These are phyloP conservation scores for Penicillium rolfsii DNA, from an alignment of 2,329 filamentous ascomycete genomes.

Conservation along the genomic window DNA sequence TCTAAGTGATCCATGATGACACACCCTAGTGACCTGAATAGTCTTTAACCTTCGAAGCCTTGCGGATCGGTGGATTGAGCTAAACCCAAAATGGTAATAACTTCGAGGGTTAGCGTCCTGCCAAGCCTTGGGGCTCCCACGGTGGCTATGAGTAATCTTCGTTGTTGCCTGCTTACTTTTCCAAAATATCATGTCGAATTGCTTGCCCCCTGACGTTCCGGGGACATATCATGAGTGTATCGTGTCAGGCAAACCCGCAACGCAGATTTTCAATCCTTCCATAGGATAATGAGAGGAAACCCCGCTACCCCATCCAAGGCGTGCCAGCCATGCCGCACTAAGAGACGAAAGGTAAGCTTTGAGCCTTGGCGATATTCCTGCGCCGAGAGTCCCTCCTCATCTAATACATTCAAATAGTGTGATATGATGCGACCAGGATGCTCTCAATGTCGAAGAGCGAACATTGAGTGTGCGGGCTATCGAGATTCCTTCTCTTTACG, in stretches of 20 bases:
- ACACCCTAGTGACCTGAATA: too few species aligned
- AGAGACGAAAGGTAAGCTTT: slow-evolving; percentile 4
- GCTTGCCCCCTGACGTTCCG: neutral
- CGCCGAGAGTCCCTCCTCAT: neutral
- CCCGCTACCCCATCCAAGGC: slow-evolving; percentile 6
- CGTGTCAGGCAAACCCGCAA: neutral
- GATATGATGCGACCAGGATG: slow-evolving; percentile 1
- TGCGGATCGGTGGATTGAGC: neutral
- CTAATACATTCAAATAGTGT: neutral
- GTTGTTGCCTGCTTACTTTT: neutral
- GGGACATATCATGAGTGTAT: neutral
- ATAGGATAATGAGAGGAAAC: slow-evolving; percentile 1
- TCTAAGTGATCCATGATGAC: neutral
- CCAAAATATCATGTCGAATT: neutral
- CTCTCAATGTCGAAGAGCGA: slow-evolving; percentile 5
- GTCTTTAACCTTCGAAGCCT: neutral
- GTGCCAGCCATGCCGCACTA: slow-evolving; percentile 4
- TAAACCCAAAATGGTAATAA: neutral
- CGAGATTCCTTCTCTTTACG: slow-evolving; percentile 3
- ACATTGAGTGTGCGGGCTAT: slow-evolving; percentile 1
- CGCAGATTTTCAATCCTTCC: neutral
- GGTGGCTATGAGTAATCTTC: neutral
- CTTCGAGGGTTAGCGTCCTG: neutral
- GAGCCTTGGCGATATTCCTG: neutral
- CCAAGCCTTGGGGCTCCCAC: neutral